A percentile compares a stretch with the other conserved stretches of the same genome.
Conservation (phyloP, 2,329 filamentous ascomycete species). For the Fusarium neocosmosporiellum region DNA sequence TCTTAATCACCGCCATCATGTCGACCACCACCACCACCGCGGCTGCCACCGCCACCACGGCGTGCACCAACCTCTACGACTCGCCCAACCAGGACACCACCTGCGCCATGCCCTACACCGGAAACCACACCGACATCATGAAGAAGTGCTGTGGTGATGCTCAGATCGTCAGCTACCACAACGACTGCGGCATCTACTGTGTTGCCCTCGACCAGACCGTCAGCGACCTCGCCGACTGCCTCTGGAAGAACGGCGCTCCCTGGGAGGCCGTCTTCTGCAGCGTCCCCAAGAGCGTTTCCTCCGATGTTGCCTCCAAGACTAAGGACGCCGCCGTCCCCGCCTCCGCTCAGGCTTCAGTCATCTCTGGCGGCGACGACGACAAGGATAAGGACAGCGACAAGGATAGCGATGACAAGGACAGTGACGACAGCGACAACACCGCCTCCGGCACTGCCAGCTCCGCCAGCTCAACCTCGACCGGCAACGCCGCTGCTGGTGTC, state of each 20-base stretch:
- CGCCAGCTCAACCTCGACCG: slow-evolving; percentile 23
- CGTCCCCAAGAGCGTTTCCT: slow-evolving; percentile 19
- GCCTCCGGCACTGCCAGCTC: slow-evolving; percentile 22
- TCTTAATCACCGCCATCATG: slow-evolving; percentile 19
- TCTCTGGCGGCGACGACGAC: slow-evolving; percentile 36
- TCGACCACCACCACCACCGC: slow-evolving; percentile 33
- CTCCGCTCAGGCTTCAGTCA: slow-evolving; percentile 47
- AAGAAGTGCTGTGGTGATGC: slow-evolving; percentile 58
- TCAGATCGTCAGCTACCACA: slow-evolving; percentile 57
- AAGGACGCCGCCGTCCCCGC: slow-evolving; percentile 40
- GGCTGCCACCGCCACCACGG: slow-evolving; percentile 18
- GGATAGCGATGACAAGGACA: slow-evolving; percentile 7
- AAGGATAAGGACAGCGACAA: too few relatives aligned
- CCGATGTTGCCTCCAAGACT: slow-evolving; percentile 51
- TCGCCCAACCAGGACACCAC: slow-evolving; percentile 57
- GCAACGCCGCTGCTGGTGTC: slow-evolving; percentile 36
- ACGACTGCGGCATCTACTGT: slow-evolving; percentile 63
- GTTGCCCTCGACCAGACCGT: slow-evolving; percentile 48
- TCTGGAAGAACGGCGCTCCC: slow-evolving; percentile 52
- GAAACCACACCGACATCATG: slow-evolving; percentile 57
- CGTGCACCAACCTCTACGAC: slow-evolving; percentile 49
- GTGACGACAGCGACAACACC: slow-evolving; percentile 8
- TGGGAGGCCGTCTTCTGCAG: slow-evolving; percentile 58
- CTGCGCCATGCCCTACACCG: slow-evolving; percentile 55
- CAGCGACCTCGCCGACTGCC: slow-evolving; percentile 49